A percentile compares a stretch with the other conserved stretches of the same genome.
phyloP scores from a whole-genome alignment of 129 eudicot species.

The Calendula officinalis region DNA sequence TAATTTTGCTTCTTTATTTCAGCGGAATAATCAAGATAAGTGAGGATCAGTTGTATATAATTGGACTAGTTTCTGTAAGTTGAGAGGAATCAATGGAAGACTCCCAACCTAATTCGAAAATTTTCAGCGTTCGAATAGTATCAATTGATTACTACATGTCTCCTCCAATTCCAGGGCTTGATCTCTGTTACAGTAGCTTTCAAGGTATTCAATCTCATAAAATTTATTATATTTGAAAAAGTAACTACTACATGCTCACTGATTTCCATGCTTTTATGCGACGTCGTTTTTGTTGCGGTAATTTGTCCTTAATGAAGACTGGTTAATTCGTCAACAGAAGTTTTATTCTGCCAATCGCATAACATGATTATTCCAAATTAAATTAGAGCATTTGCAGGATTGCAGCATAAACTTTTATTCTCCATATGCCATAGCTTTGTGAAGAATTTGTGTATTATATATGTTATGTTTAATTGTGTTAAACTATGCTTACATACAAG shows the following conservation, averaged over 20 bases:
- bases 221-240: background rate
- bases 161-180: constrained; percentile 71
- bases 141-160: constrained; percentile 88
- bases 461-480: no score
- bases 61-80: background rate
- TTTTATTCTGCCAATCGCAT: no score
- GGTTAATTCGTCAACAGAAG: background rate
- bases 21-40: background rate
- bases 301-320: constrained; percentile 10
- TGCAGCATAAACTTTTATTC: no score
- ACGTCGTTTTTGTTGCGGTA: background rate
- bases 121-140: constrained; percentile 82
- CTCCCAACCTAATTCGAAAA: constrained; percentile 40
- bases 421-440: no score
- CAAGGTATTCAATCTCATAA: constrained; percentile 50
- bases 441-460: no score
- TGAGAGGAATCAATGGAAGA: constrained; percentile 40
- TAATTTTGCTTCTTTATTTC: constrained; percentile 1
- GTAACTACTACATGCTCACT: no score
- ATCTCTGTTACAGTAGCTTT: constrained; percentile 68
- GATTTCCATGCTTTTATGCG: background rate
- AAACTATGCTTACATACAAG: no score
- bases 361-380: no score
- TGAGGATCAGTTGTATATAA: background rate
- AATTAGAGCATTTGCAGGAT: no score